Conservation (phyloP, 768 basidiomycete species). For the Krasilnikovozyma curviuscula region DNA sequence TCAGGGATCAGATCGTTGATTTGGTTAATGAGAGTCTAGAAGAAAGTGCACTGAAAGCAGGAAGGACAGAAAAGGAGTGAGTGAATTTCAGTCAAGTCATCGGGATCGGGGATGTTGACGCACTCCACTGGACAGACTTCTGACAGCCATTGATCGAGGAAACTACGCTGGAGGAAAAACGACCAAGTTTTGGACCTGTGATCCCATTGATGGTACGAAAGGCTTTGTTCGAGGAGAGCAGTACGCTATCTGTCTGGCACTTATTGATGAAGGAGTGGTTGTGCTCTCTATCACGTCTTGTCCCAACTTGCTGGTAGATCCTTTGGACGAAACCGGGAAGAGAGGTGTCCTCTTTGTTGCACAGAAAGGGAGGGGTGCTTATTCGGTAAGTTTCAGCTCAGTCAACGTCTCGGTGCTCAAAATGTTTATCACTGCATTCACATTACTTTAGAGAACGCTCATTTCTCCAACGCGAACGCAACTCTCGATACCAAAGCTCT, state of each 20-base stretch:
- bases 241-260: constrained; percentile 73
- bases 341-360: constrained; percentile 1
- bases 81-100: no score
- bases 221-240: constrained; percentile 80
- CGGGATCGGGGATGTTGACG: constrained; percentile 30
- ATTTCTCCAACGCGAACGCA: constrained; percentile 33
- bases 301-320: constrained; percentile 39
- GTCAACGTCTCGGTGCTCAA: not conserved
- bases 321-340: no score
- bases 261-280: constrained; percentile 57
- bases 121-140: constrained; percentile 31
- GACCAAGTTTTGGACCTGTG: constrained; percentile 35
- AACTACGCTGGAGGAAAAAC: constrained; percentile 45
- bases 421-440: not conserved
- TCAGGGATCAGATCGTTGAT: constrained; percentile 49
- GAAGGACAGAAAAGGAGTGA: not conserved
- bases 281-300: constrained; percentile 75
- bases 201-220: constrained; percentile 81
- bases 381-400: not conserved
- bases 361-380: not conserved
- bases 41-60: not conserved
- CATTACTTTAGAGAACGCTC: no score
- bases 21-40: constrained; percentile 61
- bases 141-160: constrained; percentile 73
- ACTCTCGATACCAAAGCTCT: constrained; percentile 37